These are phyloP conservation scores for Hura crepitans DNA, from an alignment of 441 rosid species.

Conservation along the genomic window DNA sequence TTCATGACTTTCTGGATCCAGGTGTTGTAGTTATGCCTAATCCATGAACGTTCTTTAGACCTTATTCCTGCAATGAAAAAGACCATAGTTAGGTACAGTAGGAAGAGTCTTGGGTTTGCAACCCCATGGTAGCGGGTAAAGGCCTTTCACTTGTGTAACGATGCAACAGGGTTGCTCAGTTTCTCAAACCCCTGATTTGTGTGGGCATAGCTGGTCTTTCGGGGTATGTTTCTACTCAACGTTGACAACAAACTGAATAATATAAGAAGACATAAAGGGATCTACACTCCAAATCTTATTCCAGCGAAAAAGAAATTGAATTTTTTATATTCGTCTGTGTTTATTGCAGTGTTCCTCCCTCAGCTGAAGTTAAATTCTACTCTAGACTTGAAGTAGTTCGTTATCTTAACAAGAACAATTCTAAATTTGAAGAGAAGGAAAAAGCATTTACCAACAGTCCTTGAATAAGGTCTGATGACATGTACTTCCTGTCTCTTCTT, in stretches of 20 bases:
- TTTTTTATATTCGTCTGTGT: constrained; percentile 18
- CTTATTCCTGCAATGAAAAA: not conserved
- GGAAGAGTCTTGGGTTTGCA: constrained; percentile 16
- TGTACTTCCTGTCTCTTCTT: constrained; percentile 14
- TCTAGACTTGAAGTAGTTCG: constrained; percentile 42
- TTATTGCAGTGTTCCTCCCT: constrained; percentile 48
- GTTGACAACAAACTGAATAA: not conserved
- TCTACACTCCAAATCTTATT: not conserved
- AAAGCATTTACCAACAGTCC: constrained; percentile 23
- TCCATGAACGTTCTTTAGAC: constrained; percentile 1
- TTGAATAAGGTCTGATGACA: constrained; percentile 31
- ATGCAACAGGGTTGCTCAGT: not conserved
- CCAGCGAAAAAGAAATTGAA: constrained; percentile 4
- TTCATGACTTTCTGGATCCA: not conserved
- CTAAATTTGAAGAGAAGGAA: constrained; percentile 29
- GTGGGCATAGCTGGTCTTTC: constrained; percentile 4
- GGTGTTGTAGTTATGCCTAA: constrained; percentile 6
- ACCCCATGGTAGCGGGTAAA: not conserved
- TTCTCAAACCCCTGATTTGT: not conserved
- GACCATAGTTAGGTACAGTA: not conserved
- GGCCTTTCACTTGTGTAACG: not conserved
- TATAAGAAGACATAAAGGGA: not conserved
- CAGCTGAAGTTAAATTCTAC: constrained; percentile 35
- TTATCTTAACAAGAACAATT: constrained; percentile 29
- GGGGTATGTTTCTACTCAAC: constrained; percentile 3